Percentiles rank a stretch among this genome's conserved stretches.
Evolutionary conservation across 129 eudicot species (phyloP).

Genomic region (Flaveria robusta): DNA sequence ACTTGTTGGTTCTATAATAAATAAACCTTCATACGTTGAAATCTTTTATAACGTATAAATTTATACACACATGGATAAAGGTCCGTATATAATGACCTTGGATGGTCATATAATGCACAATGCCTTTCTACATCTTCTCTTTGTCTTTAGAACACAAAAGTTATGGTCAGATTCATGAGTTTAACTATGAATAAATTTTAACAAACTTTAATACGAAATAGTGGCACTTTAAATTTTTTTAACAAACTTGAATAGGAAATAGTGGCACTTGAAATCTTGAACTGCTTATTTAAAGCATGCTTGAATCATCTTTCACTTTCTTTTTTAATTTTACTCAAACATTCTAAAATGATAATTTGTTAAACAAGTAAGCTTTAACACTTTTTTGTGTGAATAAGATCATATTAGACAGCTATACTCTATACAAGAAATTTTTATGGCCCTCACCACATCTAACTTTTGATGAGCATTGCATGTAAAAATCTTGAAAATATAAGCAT

Average conservation of each 20-base stretch:
- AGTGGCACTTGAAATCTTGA: background rate
- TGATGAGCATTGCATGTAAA: no score
- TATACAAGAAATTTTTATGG: background rate
- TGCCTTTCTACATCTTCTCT: background rate
- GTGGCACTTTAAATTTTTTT: background rate
- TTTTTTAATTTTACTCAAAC: background rate
- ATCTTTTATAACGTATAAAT: background rate
- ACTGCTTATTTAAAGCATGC: background rate
- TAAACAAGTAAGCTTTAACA: background rate
- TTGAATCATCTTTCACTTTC: constrained; percentile 4
- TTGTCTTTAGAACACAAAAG: background rate
- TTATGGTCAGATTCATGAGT: background rate
- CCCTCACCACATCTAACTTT: no score
- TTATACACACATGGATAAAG: background rate
- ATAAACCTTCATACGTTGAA: background rate
- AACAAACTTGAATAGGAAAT: background rate
- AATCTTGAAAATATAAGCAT: no score
- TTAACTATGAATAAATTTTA: background rate
- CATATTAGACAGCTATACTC: constrained; percentile 2
- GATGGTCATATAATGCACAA: no score
- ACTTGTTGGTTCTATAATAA: background rate
- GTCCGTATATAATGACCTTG: no score
- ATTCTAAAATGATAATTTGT: background rate
- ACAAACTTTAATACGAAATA: background rate
- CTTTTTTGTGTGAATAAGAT: constrained; percentile 1